These are phyloP conservation scores for Ceratorhiza oryzae-sativae DNA, from an alignment of 1,284 basidiomycete species.

Conservation along the genomic window DNA sequence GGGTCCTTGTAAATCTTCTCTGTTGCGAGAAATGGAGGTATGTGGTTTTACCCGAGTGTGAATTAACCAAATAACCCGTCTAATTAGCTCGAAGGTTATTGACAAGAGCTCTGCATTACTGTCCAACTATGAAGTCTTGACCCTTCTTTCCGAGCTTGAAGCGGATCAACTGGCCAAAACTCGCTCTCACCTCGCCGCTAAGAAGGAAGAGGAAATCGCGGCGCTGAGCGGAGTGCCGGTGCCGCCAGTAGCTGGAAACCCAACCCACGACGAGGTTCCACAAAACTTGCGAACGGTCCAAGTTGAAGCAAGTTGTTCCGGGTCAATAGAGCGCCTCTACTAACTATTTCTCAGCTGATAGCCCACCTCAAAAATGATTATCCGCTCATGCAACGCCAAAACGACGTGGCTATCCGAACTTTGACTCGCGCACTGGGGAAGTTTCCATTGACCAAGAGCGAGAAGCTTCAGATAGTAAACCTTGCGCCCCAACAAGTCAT, in stretches of 20 bases:
- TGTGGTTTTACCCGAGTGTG: not conserved
- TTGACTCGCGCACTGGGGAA: slow-evolving; percentile 72
- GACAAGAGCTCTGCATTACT: slow-evolving; percentile 80
- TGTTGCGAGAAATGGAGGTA: slow-evolving; percentile 43
- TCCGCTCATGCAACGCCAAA: slow-evolving; percentile 74
- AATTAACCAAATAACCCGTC: slow-evolving; percentile 36
- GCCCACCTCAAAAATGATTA: slow-evolving; percentile 78
- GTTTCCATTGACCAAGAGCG: slow-evolving; percentile 84
- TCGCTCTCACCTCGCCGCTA: slow-evolving; percentile 66
- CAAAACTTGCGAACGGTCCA: slow-evolving; percentile 89
- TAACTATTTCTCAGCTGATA: slow-evolving; percentile 64
- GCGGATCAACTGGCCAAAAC: slow-evolving; percentile 70
- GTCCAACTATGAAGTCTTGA: slow-evolving; percentile 86
- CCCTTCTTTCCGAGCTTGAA: slow-evolving; percentile 79
- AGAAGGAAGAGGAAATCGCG: slow-evolving; percentile 69
- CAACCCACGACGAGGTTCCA: slow-evolving; percentile 62
- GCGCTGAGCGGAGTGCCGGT: slow-evolving; percentile 46
- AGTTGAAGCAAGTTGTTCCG: slow-evolving; percentile 70
- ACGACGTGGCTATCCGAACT: slow-evolving; percentile 65
- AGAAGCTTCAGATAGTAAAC: slow-evolving; percentile 91
- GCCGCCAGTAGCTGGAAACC: slow-evolving; percentile 48
- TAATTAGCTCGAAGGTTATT: slow-evolving; percentile 63
- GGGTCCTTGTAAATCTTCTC: too few species aligned
- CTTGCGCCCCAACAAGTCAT: slow-evolving; percentile 82
- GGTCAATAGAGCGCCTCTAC: not conserved